Conservation (phyloP, 202 grass and related monocot genomes). For the Musa balbisiana region DNA sequence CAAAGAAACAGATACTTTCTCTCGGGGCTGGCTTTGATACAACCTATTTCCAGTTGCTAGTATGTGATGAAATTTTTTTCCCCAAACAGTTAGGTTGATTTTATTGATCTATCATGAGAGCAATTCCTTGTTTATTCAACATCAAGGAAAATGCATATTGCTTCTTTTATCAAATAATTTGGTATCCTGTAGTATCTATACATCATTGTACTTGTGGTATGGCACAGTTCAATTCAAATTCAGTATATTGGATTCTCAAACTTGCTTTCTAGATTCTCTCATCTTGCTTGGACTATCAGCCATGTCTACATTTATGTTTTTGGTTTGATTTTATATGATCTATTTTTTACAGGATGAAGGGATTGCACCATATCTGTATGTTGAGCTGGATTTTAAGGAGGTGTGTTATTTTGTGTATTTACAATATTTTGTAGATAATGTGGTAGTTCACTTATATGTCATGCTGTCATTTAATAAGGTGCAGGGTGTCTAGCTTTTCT, state of each 20-base stretch:
- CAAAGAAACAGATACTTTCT: conserved; percentile 79
- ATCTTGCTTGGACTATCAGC: neutral
- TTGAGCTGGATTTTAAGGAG: conserved; percentile 96
- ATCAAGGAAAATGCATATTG: neutral
- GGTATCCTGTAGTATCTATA: neutral
- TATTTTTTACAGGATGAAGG: conserved; percentile 66
- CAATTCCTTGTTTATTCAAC: neutral
- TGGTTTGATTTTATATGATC: conserved; percentile 14
- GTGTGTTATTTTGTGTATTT: conserved; percentile 28
- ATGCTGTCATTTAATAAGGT: neutral
- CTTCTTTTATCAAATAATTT: neutral
- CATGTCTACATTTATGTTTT: neutral
- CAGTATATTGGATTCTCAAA: neutral
- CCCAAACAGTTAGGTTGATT: neutral
- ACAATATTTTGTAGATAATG: conserved; percentile 17
- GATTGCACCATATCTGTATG: conserved; percentile 76
- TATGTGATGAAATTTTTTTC: conserved; percentile 25
- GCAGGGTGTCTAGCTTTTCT: conserved; percentile 1
- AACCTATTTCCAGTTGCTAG: conserved; percentile 80
- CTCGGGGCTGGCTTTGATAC: conserved; percentile 96
- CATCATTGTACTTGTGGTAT: neutral
- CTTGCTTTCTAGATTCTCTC: neutral
- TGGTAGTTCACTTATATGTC: conserved; percentile 3
- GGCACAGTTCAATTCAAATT: neutral
- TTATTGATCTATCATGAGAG: neutral